Percentiles rank a stretch among this genome's conserved stretches.
phyloP scores from a whole-genome alignment of 2,329 filamentous ascomycete genomes.

The Fusarium sp. region DNA sequence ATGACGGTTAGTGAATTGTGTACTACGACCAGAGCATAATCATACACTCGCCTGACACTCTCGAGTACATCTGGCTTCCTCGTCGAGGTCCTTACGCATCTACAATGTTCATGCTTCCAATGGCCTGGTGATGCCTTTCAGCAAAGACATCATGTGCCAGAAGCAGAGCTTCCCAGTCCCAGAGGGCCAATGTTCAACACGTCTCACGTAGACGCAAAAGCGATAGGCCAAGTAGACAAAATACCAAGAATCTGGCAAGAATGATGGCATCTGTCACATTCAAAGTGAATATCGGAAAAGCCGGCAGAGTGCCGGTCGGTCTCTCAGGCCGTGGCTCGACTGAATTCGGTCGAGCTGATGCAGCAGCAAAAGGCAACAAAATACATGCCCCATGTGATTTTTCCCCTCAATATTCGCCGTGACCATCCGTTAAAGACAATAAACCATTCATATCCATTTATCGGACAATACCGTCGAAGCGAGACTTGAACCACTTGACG shows the following conservation, averaged over 20 bases:
- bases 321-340: conserved; percentile 78
- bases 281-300: conserved; percentile 57
- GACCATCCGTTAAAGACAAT: conserved; percentile 53
- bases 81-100: not conserved
- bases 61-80: not conserved
- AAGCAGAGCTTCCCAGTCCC: conserved; percentile 29
- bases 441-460: conserved; percentile 68
- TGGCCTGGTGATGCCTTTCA: not conserved
- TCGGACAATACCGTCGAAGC: conserved; percentile 99
- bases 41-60: not conserved
- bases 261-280: conserved; percentile 54
- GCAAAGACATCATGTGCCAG: conserved; percentile 2
- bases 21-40: not conserved
- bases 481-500: conserved; percentile 91
- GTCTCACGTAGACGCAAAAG: conserved; percentile 42
- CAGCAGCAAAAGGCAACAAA: conserved; percentile 60
- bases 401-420: conserved; percentile 55
- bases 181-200: conserved; percentile 28
- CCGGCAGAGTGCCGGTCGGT: conserved; percentile 77
- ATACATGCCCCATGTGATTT: conserved; percentile 55
- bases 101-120: conserved; percentile 2
- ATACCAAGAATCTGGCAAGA: conserved; percentile 38
- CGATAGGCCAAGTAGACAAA: conserved; percentile 40
- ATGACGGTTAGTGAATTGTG: not conserved
- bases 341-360: conserved; percentile 66